Evolutionary conservation across 495 filamentous ascomycete species (phyloP).

Genomic region (Xylaria nigripes): DNA sequence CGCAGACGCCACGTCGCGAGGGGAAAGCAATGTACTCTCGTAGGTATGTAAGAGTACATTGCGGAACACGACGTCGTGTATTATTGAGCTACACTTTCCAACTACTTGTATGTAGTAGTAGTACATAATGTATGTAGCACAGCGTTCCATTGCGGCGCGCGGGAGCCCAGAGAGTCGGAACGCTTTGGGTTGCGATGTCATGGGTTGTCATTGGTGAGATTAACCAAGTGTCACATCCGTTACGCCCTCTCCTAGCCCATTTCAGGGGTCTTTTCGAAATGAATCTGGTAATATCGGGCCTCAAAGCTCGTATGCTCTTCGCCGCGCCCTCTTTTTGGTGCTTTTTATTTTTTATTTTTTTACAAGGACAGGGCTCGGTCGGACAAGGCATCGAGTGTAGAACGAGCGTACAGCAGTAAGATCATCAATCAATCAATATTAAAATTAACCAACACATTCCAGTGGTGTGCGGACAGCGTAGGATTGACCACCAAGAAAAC

Average conservation of each 20-base stretch:
- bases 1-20: neutral
- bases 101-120: neutral
- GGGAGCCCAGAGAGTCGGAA: slow-evolving; percentile 10
- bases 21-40: neutral
- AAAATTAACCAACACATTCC: neutral
- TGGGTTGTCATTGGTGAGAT: neutral
- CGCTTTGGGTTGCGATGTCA: neutral
- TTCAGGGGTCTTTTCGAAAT: too few relatives aligned
- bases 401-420: too few relatives aligned
- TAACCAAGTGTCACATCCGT: neutral
- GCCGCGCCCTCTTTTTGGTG: too few relatives aligned
- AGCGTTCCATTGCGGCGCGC: slow-evolving; percentile 1
- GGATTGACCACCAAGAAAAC: neutral
- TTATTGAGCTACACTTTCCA: too few relatives aligned
- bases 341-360: neutral
- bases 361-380: neutral
- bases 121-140: neutral
- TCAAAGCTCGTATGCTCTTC: neutral
- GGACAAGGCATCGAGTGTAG: too few relatives aligned
- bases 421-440: neutral
- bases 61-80: too few relatives aligned
- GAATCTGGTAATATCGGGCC: neutral
- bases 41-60: too few relatives aligned
- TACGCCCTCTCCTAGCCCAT: too few relatives aligned
- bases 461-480: neutral